A percentile compares a stretch with the other conserved stretches of the same genome.
Conservation (phyloP, 2,329 filamentous ascomycete genomes). For the Periconia sp. region DNA sequence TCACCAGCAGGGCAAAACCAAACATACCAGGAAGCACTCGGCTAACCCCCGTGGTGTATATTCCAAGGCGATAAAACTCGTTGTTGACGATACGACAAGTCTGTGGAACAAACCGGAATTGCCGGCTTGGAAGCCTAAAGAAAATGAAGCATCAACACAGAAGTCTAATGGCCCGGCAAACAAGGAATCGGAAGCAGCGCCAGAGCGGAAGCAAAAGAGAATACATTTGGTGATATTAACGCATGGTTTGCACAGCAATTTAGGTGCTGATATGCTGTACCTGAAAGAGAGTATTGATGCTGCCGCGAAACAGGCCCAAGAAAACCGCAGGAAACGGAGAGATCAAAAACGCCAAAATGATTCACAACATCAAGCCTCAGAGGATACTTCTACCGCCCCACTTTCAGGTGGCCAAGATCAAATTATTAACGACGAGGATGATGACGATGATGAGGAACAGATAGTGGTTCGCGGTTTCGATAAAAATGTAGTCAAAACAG, state of each 20-base stretch:
- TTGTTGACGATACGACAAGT: slow-evolving; percentile 83
- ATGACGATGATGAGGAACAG: slow-evolving; percentile 74
- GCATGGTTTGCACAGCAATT: slow-evolving; percentile 92
- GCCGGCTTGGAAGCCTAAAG: slow-evolving; percentile 60
- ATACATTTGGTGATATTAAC: slow-evolving; percentile 91
- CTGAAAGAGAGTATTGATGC: slow-evolving; percentile 96
- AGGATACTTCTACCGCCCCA: slow-evolving; percentile 46
- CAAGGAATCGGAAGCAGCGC: slow-evolving; percentile 23
- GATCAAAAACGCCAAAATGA: slow-evolving; percentile 31
- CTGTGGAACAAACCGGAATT: slow-evolving; percentile 92
- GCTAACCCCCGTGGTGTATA: slow-evolving; percentile 76
- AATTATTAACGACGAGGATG: slow-evolving; percentile 43
- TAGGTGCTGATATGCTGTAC: slow-evolving; percentile 94
- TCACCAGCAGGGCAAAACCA: slow-evolving; percentile 66
- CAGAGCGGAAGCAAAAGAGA: slow-evolving; percentile 70
- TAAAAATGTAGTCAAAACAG: slow-evolving; percentile 87
- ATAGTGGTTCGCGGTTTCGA: slow-evolving; percentile 88
- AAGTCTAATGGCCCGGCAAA: slow-evolving; percentile 28
- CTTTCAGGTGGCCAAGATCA: slow-evolving; percentile 55
- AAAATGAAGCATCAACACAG: slow-evolving; percentile 25
- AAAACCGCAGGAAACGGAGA: slow-evolving; percentile 64
- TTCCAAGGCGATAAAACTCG: slow-evolving; percentile 75
- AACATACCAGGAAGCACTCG: slow-evolving; percentile 55
- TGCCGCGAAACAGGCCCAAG: slow-evolving; percentile 71
- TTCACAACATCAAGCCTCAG: slow-evolving; percentile 4